Evolutionary conservation across 2,329 filamentous ascomycete genomes (phyloP).

Genomic region (Penicillium sp.): DNA sequence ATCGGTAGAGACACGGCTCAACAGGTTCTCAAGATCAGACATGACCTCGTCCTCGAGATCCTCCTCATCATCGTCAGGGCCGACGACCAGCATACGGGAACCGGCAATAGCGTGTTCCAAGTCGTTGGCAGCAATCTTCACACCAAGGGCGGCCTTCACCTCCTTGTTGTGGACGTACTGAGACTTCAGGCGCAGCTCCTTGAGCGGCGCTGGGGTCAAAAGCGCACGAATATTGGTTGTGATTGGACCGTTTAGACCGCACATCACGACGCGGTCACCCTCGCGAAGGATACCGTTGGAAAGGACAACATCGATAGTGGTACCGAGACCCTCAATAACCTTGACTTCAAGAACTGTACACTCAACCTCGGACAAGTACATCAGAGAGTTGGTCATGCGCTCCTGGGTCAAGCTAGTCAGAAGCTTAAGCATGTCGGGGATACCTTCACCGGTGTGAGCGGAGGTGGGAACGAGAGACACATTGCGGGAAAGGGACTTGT

Average conservation of each 20-base stretch:
- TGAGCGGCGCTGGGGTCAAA: constrained; percentile 87
- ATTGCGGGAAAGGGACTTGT: constrained; percentile 92
- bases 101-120: constrained; percentile 96
- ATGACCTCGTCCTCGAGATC: constrained; percentile 97
- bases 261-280: constrained; percentile 91
- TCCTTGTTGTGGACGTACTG: constrained; percentile 99
- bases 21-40: constrained; percentile 85
- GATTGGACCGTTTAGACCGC: constrained; percentile 95
- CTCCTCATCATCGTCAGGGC: constrained; percentile 93
- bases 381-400: constrained; percentile 93
- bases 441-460: constrained; percentile 97
- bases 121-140: constrained; percentile 96
- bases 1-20: constrained; percentile 87
- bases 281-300: constrained; percentile 94
- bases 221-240: constrained; percentile 93
- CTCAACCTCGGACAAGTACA: constrained; percentile 98
- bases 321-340: constrained; percentile 97
- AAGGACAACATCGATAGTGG: constrained; percentile 95
- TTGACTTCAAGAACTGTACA: constrained; percentile 98
- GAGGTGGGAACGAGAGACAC: constrained; percentile 98
- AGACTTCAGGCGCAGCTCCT: constrained; percentile 92
- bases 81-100: constrained; percentile 90
- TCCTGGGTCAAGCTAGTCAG: constrained; percentile 91
- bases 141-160: constrained; percentile 95
- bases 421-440: constrained; percentile 97